Base-by-base conservation (phyloP, 495 filamentous ascomycete species). In the Hypoxylon perforatum region DNA sequence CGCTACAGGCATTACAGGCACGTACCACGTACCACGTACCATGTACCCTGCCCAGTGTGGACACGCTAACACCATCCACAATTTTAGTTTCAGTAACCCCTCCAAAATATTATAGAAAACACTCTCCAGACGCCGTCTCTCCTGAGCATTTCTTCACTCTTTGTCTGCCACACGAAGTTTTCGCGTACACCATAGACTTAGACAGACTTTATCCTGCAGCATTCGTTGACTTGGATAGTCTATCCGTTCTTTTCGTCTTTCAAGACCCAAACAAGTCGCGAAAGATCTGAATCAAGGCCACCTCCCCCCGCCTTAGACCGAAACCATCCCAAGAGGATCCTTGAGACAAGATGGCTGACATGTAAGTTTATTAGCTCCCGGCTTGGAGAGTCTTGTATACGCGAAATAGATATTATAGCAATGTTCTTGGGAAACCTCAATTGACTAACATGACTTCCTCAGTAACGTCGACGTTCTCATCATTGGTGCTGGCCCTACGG, bases 401-500 rank as follows among this genome's bases (percentile, higher is more conserved):
- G 3, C 17, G 23, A 18, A n/a, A n/a, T n/a, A n/a, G n/a, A n/a
- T n/a, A 25, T 22, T 22, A 38, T 30, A 3, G 57, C 14, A 39
- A 42, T 35, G 5, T 0, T 15, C n/a, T 38, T 33, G 10, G 18
- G 33, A 72, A 67, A 47, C 23, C 21, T 67, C n/a, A 60, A 67
- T 68, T 56, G 21, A 63, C 75, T 78, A 45, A 77, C 63, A 7
- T 47, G 45, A 15, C 15, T 23, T 36, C 39, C 14, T 36, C 46
- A 97, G 93, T 77, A 88, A 91, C 63, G 93, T 99, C 76, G 96
- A 99, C 81, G 90, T 99, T 69, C 91, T 99, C 72, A 89, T 99
- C 81, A 97, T 99, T 85, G 95, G 95, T 70, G 95, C 95, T 80
- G 95, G 95, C 70, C 95, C 95, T 59, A 98, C 95, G 70, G 95